Evolutionary conservation across 805 yeast genomes (phyloP).

Genomic region (Grigorovia transvaalensis): DNA sequence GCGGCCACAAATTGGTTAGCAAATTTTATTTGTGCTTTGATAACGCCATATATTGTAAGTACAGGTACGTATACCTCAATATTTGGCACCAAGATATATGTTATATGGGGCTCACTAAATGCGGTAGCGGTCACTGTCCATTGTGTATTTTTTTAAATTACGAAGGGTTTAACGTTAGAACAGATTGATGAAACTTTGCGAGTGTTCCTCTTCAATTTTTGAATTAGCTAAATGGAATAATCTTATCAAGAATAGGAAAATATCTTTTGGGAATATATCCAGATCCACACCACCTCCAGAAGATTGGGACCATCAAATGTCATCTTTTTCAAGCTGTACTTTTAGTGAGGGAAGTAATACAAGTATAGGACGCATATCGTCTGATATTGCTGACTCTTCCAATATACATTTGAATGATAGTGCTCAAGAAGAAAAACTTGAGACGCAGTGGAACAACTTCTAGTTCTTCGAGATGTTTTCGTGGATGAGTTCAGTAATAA

Average conservation of each 20-base stretch:
- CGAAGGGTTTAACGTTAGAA: slow-evolving; percentile 70
- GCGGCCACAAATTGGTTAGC: slow-evolving; percentile 76
- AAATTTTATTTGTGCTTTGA: slow-evolving; percentile 63
- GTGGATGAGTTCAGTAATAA: too few species aligned
- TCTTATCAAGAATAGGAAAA: slow-evolving; percentile 10
- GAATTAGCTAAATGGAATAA: slow-evolving; percentile 37
- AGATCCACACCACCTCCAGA: background rate
- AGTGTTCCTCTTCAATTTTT: slow-evolving; percentile 46
- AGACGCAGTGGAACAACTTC: background rate
- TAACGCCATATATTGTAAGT: slow-evolving; percentile 67
- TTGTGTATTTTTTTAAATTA: slow-evolving; percentile 64
- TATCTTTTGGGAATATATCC: background rate
- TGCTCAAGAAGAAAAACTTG: background rate
- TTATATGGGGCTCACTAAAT: slow-evolving; percentile 70
- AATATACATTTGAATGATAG: background rate
- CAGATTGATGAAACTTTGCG: slow-evolving; percentile 71
- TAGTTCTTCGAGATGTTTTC: too few species aligned
- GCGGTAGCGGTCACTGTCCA: slow-evolving; percentile 48
- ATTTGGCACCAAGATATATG: slow-evolving; percentile 62
- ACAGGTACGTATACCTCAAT: slow-evolving; percentile 58
- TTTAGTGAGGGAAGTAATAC: background rate
- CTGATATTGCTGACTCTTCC: background rate
- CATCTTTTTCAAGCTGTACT: background rate
- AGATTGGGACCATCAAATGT: background rate
- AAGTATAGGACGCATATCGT: background rate